Evolutionary conservation across 176 grass and related monocot genomes (phyloP).

Genomic region (Alloteropsis semialata): DNA sequence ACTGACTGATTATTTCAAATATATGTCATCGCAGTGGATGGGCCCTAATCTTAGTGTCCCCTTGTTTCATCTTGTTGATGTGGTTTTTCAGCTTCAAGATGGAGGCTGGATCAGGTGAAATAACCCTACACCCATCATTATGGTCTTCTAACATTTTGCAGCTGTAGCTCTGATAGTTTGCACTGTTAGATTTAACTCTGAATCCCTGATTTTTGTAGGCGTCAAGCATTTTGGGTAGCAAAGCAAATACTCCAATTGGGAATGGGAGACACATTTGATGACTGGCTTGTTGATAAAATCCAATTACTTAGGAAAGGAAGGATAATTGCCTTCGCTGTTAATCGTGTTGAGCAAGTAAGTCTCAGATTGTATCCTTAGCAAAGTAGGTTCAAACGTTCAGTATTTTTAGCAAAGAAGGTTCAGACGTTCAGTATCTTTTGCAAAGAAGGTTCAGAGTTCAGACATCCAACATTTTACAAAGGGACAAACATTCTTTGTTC

Average conservation of each 20-base stretch:
- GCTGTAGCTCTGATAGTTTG: not conserved
- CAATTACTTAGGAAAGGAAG: constrained; percentile 82
- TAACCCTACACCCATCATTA: constrained; percentile 25
- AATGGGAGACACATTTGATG: constrained; percentile 99
- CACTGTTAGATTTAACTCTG: not conserved
- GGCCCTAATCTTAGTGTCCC: constrained; percentile 90
- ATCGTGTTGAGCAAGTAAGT: constrained; percentile 91
- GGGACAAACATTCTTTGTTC: not conserved
- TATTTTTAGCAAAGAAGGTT: constrained; percentile 59
- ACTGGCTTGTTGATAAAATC: constrained; percentile 99
- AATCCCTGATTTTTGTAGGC: constrained; percentile 44
- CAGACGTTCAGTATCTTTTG: not conserved
- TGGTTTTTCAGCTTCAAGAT: constrained; percentile 94
- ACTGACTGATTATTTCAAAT: constrained; percentile 8
- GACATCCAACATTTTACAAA: not conserved
- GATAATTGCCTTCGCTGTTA: constrained; percentile 82
- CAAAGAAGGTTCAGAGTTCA: not conserved
- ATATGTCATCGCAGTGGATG: constrained; percentile 72
- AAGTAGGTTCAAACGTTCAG: not conserved
- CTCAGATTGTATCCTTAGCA: not conserved
- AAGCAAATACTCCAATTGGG: constrained; percentile 97
- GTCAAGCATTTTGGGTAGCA: constrained; percentile 98
- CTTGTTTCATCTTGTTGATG: constrained; percentile 95
- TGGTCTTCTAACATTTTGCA: constrained; percentile 19
- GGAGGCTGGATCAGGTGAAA: constrained; percentile 95